phyloP scores from a whole-genome alignment of 345 rosid species.

The Eucalyptus shirleyi region DNA sequence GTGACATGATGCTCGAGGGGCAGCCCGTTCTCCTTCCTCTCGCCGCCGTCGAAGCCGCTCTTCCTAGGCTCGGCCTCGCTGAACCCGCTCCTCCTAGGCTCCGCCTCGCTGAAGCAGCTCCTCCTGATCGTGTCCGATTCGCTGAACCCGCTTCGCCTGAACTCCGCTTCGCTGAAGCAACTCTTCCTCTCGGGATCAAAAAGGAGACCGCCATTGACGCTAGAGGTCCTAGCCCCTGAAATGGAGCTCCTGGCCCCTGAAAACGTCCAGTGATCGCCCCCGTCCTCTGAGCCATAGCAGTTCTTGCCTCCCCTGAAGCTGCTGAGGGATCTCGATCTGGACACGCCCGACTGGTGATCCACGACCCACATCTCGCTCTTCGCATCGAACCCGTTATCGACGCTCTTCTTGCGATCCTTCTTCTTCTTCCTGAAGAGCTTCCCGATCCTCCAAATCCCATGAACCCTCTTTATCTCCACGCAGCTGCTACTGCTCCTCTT shows the following conservation, averaged over 20 bases:
- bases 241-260: conserved; percentile 39
- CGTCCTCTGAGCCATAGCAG: conserved; percentile 59
- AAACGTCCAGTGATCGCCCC: conserved; percentile 14
- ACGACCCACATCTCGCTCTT: conserved; percentile 75
- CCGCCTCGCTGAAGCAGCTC: conserved; percentile 39
- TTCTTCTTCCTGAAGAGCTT: conserved; percentile 63
- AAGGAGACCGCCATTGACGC: conserved; percentile 56
- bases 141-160: conserved; percentile 31
- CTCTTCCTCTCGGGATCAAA: conserved; percentile 75
- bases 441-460: conserved; percentile 69
- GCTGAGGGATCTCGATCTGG: conserved; percentile 88
- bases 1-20: background rate
- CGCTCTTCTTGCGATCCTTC: conserved; percentile 24
- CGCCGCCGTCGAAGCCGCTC: conserved; percentile 36
- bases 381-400: conserved; percentile 6
- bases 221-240: conserved; percentile 79
- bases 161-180: conserved; percentile 62
- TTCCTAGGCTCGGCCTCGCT: conserved; percentile 15
- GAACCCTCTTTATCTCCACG: conserved; percentile 75
- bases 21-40: conserved; percentile 31
- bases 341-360: conserved; percentile 50
- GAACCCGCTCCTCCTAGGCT: conserved; percentile 41
- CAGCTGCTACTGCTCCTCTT: conserved; percentile 85
- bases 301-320: conserved; percentile 67
- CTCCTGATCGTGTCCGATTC: conserved; percentile 16